Evolutionary conservation across 1,284 basidiomycete genomes (phyloP), one percentile per base, ranked within the genome.

Genomic region (Malassezia equina): DNA sequence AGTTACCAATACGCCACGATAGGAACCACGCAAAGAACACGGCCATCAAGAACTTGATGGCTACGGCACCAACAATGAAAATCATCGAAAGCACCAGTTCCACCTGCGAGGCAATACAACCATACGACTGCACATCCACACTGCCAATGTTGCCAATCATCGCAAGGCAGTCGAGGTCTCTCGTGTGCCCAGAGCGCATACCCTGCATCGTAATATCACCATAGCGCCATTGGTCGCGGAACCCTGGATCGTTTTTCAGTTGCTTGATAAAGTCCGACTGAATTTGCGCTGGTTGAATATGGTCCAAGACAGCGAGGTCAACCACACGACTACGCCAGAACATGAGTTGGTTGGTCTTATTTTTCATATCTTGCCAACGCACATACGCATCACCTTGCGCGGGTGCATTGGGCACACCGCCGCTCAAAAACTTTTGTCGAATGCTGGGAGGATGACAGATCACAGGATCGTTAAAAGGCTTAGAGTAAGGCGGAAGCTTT

Each of bases 21-120:
- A 90, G 84, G 81, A 95, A 98, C 93, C 93, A 99, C 36, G 87
- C 82, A 76, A 98, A 99, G 73, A 89, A 80, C 66, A 96, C 86
- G 39, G 94, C 93, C 90, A 98, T 93, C 65, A 82, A 79, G 79
- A 96, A 99, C 60, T 90, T 89, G 77, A 95, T 91, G 52, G 82
- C 80, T 53, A 98, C 93, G 57, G 95, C 91, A 58, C 93, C 94
- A 61, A 95, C 84, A 75, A 99, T 98, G 81, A 96, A 94, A 64
- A 93, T 83, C 65, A 96, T 84, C 44, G 93, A 95, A 53, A 95
- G 80, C 75, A 93, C 94, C 57, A 98, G 84, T 39, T 96, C 90
- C 59, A 95, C 85, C 59, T 86, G 81, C 21, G 93, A 95, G 2
- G 91, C 90, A 55, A 98, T 86, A 70, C 93, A 99, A 28, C 93